Percentiles rank a stretch among this genome's conserved stretches.
phyloP scores from a whole-genome alignment of 805 yeast genomes.

The Ogataea haglerorum region DNA sequence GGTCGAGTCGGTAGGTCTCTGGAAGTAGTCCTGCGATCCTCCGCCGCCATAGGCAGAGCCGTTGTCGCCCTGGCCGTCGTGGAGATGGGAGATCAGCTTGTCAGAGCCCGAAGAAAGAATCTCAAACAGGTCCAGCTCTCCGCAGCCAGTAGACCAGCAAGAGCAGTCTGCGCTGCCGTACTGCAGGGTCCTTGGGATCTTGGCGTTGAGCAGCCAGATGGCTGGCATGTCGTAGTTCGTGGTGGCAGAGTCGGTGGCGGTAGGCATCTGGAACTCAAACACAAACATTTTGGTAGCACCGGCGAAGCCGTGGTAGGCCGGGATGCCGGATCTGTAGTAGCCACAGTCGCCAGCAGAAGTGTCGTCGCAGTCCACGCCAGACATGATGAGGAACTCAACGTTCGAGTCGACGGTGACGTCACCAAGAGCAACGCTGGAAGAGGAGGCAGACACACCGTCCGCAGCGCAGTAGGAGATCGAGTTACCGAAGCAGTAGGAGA shows the following conservation, averaged over 20 bases:
- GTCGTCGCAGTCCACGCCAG: conserved; percentile 58
- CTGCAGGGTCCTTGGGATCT: conserved; percentile 94
- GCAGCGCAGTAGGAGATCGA: conserved; percentile 81
- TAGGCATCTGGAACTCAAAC: conserved; percentile 93
- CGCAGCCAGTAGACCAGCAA: conserved; percentile 97
- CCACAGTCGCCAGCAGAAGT: conserved; percentile 64
- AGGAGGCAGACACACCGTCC: conserved; percentile 73
- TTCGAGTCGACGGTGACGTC: conserved; percentile 70
- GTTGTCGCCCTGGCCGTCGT: conserved; percentile 72
- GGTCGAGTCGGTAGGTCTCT: conserved; percentile 74
- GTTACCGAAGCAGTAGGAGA: conserved; percentile 86
- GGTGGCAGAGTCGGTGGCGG: conserved; percentile 42
- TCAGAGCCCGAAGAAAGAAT: conserved; percentile 71
- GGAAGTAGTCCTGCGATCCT: conserved; percentile 85
- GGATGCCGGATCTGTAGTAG: conserved; percentile 77
- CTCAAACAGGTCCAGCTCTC: conserved; percentile 95
- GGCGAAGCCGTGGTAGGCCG: conserved; percentile 92
- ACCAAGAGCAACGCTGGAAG: conserved; percentile 61
- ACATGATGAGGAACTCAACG: conserved; percentile 78
- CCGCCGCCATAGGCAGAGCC: conserved; percentile 59
- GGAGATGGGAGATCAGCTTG: conserved; percentile 77
- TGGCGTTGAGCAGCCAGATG: conserved; percentile 91
- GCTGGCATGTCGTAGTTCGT: conserved; percentile 95
- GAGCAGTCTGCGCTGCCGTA: conserved; percentile 85
- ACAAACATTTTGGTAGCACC: conserved; percentile 84